These are phyloP conservation scores for Russula sp. DNA, from an alignment of 768 basidiomycete genomes.

Conservation along the genomic window DNA sequence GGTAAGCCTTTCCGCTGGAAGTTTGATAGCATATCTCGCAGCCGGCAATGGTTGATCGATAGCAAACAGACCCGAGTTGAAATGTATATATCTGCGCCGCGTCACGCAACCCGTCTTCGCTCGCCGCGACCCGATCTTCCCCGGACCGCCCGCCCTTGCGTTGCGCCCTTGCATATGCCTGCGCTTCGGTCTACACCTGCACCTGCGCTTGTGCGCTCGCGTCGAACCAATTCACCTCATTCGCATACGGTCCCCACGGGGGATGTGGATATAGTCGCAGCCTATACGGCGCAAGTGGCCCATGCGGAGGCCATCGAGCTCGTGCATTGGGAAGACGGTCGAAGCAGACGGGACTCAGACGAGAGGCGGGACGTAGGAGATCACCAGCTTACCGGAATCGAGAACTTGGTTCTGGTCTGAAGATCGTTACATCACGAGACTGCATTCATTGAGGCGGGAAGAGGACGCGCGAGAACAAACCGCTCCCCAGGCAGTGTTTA, in stretches of 20 bases:
- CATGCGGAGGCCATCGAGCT: conserved; percentile 2
- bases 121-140: background rate
- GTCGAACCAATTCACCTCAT: conserved; percentile 10
- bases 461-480: no score
- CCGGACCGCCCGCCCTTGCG: conserved; percentile 2
- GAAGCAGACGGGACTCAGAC: background rate
- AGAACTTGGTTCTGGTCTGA: no score
- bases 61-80: background rate
- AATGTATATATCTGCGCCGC: background rate
- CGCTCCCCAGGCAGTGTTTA: no score
- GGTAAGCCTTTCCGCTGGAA: no score
- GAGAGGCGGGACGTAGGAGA: no score
- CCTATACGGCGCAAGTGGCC: conserved; percentile 9
- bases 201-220: background rate
- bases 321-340: background rate
- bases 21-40: background rate
- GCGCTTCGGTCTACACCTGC: no score
- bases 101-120: conserved; percentile 4
- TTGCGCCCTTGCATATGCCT: background rate
- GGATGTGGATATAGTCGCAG: conserved; percentile 25
- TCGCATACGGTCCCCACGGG: conserved; percentile 12
- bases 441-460: no score
- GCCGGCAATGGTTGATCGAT: background rate
- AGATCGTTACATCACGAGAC: no score
- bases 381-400: no score